These are phyloP conservation scores for Spizellomyces sp. DNA, from an alignment of 192 early-diverging fungal genomes.

Conservation along the genomic window DNA sequence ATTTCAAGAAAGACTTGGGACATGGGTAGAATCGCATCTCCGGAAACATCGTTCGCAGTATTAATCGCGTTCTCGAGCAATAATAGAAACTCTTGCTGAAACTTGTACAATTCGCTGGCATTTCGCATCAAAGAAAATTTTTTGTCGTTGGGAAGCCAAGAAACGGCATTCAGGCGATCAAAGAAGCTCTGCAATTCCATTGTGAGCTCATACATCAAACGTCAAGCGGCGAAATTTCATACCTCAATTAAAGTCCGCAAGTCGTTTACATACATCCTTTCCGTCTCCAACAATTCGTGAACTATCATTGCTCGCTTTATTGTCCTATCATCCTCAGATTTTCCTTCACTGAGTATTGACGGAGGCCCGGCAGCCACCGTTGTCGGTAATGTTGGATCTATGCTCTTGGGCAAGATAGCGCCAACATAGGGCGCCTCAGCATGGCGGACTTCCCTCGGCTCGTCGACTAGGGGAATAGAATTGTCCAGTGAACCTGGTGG, in stretches of 20 bases:
- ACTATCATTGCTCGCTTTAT: slow-evolving; percentile 19
- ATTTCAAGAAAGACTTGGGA: no score
- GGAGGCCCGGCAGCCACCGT: not conserved
- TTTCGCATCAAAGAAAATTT: slow-evolving; percentile 36
- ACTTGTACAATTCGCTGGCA: slow-evolving; percentile 35
- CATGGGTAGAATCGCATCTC: no score
- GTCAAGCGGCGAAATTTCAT: slow-evolving; percentile 4
- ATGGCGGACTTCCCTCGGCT: not conserved
- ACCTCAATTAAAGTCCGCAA: slow-evolving; percentile 34
- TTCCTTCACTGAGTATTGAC: no score
- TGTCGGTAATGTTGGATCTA: not conserved
- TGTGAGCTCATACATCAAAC: not conserved
- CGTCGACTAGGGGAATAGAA: not conserved
- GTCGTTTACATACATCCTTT: slow-evolving; percentile 33
- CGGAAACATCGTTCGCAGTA: no score
- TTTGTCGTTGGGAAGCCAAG: slow-evolving; percentile 35
- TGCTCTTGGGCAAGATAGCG: not conserved
- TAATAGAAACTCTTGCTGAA: slow-evolving; percentile 35
- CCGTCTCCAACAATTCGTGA: slow-evolving; percentile 29
- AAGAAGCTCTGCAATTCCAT: slow-evolving; percentile 33
- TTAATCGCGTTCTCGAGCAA: slow-evolving; percentile 7
- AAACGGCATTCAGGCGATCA: slow-evolving; percentile 35
- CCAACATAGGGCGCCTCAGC: slow-evolving; percentile 1
- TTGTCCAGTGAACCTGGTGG: not conserved
- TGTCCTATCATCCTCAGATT: no score